These are phyloP conservation scores for Neohortaea acidophila DNA, from an alignment of 495 filamentous ascomycete species.

Conservation along the genomic window DNA sequence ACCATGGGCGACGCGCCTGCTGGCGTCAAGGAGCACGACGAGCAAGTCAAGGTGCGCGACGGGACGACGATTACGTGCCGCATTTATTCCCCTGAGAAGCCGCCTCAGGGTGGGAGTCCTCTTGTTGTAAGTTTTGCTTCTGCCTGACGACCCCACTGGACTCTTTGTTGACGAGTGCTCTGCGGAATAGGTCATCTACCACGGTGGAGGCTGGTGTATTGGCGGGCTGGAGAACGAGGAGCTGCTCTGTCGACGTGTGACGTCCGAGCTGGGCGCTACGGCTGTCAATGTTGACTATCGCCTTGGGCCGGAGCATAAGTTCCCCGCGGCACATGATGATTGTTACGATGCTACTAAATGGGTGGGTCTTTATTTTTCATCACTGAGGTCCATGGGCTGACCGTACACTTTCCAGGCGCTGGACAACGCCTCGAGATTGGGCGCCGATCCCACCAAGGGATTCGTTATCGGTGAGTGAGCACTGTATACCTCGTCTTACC, in stretches of 20 bases:
- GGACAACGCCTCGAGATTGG: constrained; percentile 26
- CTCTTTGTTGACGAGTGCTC: too few species aligned
- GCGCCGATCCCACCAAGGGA: constrained; percentile 28
- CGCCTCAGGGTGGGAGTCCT: constrained; percentile 14
- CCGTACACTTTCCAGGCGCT: constrained; percentile 18
- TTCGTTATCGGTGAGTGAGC: constrained; percentile 39
- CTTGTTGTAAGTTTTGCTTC: too few species aligned
- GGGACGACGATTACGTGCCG: constrained; percentile 15
- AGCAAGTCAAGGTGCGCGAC: constrained; percentile 17
- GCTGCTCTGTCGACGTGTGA: constrained; percentile 10
- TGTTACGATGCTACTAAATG: constrained; percentile 37
- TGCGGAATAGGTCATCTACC: too few species aligned
- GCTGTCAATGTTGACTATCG: constrained; percentile 35
- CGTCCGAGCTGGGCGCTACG: constrained; percentile 21
- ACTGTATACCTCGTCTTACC: too few species aligned
- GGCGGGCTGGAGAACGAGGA: constrained; percentile 19
- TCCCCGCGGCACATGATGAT: constrained; percentile 33
- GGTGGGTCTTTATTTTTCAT: constrained; percentile 17
- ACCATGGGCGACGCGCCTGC: constrained; percentile 3
- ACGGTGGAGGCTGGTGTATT: constrained; percentile 16
- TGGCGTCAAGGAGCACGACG: constrained; percentile 16
- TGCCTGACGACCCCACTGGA: too few species aligned
- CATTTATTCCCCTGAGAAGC: constrained; percentile 11
- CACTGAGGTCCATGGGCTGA: background rate
- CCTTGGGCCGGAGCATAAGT: constrained; percentile 15